phyloP scores from a whole-genome alignment of 1,139 yeast genomes.

The Hyphopichia wangnamkhiaoensis region DNA sequence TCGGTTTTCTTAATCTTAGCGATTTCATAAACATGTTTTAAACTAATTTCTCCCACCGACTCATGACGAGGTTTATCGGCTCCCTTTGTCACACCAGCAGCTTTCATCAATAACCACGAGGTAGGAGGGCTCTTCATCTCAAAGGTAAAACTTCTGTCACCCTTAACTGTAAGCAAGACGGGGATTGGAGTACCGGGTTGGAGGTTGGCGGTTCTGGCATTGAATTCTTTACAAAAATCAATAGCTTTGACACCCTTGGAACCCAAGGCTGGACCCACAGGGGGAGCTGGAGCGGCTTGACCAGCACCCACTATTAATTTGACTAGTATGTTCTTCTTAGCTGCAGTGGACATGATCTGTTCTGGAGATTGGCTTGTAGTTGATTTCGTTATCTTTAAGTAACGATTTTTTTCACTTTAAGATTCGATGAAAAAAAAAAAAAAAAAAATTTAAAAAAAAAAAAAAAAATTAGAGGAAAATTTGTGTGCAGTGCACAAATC shows the following conservation, averaged over 20 bases:
- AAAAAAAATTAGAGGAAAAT: background rate
- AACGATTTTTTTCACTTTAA: too few species aligned
- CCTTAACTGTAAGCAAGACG: conserved; percentile 77
- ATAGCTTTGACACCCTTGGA: conserved; percentile 98
- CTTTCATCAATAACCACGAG: conserved; percentile 79
- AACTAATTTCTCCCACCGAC: conserved; percentile 68
- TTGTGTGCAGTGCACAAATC: background rate
- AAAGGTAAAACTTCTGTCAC: conserved; percentile 88
- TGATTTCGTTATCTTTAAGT: too few species aligned
- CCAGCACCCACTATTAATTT: conserved; percentile 98
- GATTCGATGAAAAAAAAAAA: conserved; percentile 1
- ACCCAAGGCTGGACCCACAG: conserved; percentile 98
- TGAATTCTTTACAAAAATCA: conserved; percentile 97
- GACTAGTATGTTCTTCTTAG: conserved; percentile 55
- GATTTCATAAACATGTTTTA: conserved; percentile 91
- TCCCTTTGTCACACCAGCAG: conserved; percentile 83
- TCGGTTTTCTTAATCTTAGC: conserved; percentile 93
- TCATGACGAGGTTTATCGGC: conserved; percentile 54
- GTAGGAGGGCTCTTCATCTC: conserved; percentile 93
- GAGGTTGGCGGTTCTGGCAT: conserved; percentile 89
- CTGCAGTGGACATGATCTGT: conserved; percentile 27
- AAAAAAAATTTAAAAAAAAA: background rate
- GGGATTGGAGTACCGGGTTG: conserved; percentile 90
- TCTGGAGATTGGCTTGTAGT: too few species aligned
- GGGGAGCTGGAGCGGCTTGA: conserved; percentile 98